Conservation (phyloP, 768 basidiomycete species). For the Termitomyces sp. region DNA sequence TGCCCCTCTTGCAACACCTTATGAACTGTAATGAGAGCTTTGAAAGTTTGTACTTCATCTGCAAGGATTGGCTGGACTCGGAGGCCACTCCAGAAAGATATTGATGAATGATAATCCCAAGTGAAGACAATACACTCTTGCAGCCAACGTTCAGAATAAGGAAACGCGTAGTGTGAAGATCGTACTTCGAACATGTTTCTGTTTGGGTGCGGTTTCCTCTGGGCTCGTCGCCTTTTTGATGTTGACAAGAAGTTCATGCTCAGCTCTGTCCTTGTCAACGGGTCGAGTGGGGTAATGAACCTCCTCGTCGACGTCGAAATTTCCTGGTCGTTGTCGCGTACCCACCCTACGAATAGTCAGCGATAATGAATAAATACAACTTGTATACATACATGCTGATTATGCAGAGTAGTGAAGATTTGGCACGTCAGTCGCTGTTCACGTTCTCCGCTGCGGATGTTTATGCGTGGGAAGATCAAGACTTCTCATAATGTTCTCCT, state of each 20-base stretch:
- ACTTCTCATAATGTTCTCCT: slow-evolving; percentile 8
- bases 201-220: slow-evolving; percentile 96
- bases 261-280: slow-evolving; percentile 98
- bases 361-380: not conserved
- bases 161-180: slow-evolving; percentile 12
- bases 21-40: slow-evolving; percentile 95
- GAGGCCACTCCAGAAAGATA: slow-evolving; percentile 96
- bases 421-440: slow-evolving; percentile 2
- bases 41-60: slow-evolving; percentile 98
- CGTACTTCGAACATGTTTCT: slow-evolving; percentile 98
- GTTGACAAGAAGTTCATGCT: slow-evolving; percentile 87
- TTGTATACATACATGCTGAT: slow-evolving; percentile 11
- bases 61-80: slow-evolving; percentile 95
- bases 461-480: slow-evolving; percentile 12
- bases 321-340: slow-evolving; percentile 27
- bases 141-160: slow-evolving; percentile 6
- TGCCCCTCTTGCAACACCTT: slow-evolving; percentile 98
- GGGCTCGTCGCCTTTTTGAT: slow-evolving; percentile 98
- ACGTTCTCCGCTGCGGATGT: not conserved
- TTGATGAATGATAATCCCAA: slow-evolving; percentile 98
- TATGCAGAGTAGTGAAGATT: not conserved
- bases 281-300: slow-evolving; percentile 95
- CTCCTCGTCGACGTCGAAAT: slow-evolving; percentile 74
- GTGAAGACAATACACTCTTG: slow-evolving; percentile 97
- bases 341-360: slow-evolving; percentile 30